Base-by-base conservation (phyloP, 495 filamentous ascomycete genomes). In the Hypomontagnella submonticulosa region DNA sequence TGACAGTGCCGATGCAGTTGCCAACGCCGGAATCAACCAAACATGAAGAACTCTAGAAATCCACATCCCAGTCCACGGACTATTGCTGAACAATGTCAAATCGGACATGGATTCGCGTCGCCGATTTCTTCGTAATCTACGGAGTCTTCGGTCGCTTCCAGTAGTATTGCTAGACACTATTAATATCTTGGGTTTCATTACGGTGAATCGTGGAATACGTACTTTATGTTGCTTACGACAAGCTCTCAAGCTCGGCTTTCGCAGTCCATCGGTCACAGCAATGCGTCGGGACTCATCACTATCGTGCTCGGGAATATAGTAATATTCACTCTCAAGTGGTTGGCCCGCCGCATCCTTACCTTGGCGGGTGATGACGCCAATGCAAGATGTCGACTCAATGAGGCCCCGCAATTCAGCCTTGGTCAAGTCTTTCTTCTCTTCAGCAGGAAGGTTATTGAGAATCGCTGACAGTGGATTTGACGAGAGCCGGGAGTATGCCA, bases 161-260 rank as follows among this genome's bases (percentile, higher is more conserved):
- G 79, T 89, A 96, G 75, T 96, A 95, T 96, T 95, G 92, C 92
- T 96, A 55, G 44, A 3, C 10, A 33, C 23, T 9, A 51, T 72
- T 53, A 70, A 58, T 51, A 56, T 33, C 12, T 66, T 49, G 57
- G 32, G 47, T 71, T 16, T 48, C 2, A 16, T 15, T 9, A 13
- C n/a, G 40, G 19, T 32, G 18, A 15, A 7, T 43, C 4, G 50
- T 9, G 2, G 66, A 49, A 15, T 76, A 69, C 54, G 11, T 80
- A 99, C 95, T 91, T 99, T 99, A 77, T 99, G 95, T 71, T 92
- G 90, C 78, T 96, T 97, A 62, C 95, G 83, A 70, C 93, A 97
- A 73, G 86, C 89, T 55, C 95, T 85, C 66, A 99, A 76, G 49
- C 93, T 92, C 4, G 93, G 92, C 73, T 95, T 96, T 46, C 93